These are phyloP conservation scores for Colletotrichum falcatum DNA, from an alignment of 2,329 filamentous ascomycete genomes.

Conservation along the genomic window DNA sequence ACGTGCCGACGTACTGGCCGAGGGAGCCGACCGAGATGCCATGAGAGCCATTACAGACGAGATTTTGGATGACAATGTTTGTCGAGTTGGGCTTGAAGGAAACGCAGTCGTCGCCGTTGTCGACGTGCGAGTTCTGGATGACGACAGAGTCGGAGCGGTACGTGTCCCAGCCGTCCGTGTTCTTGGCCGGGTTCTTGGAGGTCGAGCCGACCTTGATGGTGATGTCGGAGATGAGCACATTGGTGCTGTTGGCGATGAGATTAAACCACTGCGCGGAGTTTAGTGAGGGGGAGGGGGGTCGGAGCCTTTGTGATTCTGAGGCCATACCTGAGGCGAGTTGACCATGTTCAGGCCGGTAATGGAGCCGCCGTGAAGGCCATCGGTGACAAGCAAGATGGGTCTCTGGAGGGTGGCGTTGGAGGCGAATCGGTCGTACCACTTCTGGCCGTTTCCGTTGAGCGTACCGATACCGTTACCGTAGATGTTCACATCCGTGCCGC, in stretches of 20 bases:
- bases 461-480: constrained; percentile 64
- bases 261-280: constrained; percentile 56
- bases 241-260: constrained; percentile 72
- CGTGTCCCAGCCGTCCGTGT: constrained; percentile 75
- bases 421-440: constrained; percentile 73
- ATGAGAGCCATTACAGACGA: constrained; percentile 77
- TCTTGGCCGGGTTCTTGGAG: constrained; percentile 69
- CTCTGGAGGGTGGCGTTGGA: constrained; percentile 67
- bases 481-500: constrained; percentile 64
- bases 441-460: constrained; percentile 73
- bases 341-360: constrained; percentile 71
- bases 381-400: constrained; percentile 68
- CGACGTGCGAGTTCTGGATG: constrained; percentile 74
- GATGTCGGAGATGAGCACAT: constrained; percentile 73
- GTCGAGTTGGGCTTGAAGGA: constrained; percentile 82
- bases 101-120: constrained; percentile 78
- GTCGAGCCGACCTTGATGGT: constrained; percentile 66
- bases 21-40: constrained; percentile 80
- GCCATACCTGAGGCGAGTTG: constrained; percentile 60
- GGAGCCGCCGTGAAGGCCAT: constrained; percentile 67
- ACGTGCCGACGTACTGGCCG: constrained; percentile 73
- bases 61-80: constrained; percentile 74
- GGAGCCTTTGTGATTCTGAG: background rate
- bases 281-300: background rate
- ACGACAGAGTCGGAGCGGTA: constrained; percentile 72